These are phyloP conservation scores for Lasiosphaeriaceae sp. DNA, from an alignment of 495 filamentous ascomycete species.

Conservation along the genomic window DNA sequence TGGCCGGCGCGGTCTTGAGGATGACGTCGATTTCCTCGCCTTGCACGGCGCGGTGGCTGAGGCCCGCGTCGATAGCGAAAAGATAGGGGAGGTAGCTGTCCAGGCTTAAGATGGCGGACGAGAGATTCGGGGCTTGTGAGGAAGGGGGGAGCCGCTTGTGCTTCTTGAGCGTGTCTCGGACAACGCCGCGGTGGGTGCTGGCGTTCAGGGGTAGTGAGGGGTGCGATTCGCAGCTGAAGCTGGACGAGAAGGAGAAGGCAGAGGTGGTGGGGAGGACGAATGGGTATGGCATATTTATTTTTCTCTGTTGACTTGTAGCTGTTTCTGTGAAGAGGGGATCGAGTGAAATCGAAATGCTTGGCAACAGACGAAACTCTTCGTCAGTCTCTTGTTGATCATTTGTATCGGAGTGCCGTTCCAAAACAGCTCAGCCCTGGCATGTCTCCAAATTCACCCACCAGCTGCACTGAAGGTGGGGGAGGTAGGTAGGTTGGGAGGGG, in stretches of 20 bases:
- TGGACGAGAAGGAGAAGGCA: conserved; percentile 69
- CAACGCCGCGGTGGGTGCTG: conserved; percentile 71
- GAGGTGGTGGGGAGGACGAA: conserved; percentile 84
- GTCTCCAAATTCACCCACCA: too few relatives aligned
- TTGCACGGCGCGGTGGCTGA: conserved; percentile 48
- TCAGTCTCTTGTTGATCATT: neutral
- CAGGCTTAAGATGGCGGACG: conserved; percentile 60
- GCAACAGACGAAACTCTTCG: neutral
- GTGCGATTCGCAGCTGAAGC: conserved; percentile 67
- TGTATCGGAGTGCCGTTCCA: neutral
- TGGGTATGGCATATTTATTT: conserved; percentile 68
- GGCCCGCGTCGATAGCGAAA: conserved; percentile 64
- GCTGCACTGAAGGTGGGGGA: too few relatives aligned
- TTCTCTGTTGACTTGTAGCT: neutral
- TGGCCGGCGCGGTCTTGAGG: conserved; percentile 41
- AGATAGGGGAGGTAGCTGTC: conserved; percentile 78
- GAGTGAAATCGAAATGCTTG: conserved; percentile 2
- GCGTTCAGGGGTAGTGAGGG: conserved; percentile 76
- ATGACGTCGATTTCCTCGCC: conserved; percentile 63
- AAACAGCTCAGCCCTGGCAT: too few relatives aligned
- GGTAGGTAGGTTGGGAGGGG: neutral
- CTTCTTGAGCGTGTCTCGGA: conserved; percentile 72
- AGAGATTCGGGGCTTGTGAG: conserved; percentile 62
- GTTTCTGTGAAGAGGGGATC: neutral
- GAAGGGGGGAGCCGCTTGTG: conserved; percentile 72